Evolutionary conservation across 2,329 filamentous ascomycete species (phyloP).

Genomic region (Diatrype stigma): DNA sequence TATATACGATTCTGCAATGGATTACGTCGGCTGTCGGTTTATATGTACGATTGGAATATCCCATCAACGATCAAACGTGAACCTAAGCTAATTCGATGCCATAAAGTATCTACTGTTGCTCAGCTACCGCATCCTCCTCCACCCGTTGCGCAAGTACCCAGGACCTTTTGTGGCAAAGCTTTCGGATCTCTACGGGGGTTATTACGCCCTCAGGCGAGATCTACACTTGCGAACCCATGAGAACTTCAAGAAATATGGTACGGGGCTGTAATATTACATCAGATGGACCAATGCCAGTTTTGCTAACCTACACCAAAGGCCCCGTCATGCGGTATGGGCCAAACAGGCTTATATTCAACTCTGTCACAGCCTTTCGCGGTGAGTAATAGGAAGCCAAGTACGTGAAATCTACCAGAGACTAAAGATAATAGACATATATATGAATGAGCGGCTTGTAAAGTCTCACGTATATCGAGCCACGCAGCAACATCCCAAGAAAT

Average conservation of each 20-base stretch:
- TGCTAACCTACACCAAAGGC: too few species aligned
- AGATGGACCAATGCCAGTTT: neutral
- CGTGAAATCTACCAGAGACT: neutral
- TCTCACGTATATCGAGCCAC: neutral
- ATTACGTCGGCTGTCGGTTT: too few species aligned
- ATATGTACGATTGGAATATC: too few species aligned
- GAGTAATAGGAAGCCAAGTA: too few species aligned
- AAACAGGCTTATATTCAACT: neutral
- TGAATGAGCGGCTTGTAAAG: neutral
- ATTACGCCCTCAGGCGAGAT: neutral
- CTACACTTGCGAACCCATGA: neutral
- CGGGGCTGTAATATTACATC: neutral
- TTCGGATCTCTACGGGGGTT: neutral
- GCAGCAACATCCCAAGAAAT: too few species aligned
- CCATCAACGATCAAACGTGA: too few species aligned
- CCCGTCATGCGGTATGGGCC: neutral
- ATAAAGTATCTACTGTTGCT: too few species aligned
- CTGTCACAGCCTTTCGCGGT: neutral
- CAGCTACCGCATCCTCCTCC: too few species aligned
- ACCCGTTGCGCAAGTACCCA: slow-evolving; percentile 2
- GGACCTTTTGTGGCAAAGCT: slow-evolving; percentile 1
- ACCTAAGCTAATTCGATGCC: too few species aligned
- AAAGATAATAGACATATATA: neutral
- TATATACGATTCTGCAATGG: too few species aligned
- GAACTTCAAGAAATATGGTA: neutral